Conservation (phyloP, 2,329 filamentous ascomycete species). For the Ciborinia camelliae region DNA sequence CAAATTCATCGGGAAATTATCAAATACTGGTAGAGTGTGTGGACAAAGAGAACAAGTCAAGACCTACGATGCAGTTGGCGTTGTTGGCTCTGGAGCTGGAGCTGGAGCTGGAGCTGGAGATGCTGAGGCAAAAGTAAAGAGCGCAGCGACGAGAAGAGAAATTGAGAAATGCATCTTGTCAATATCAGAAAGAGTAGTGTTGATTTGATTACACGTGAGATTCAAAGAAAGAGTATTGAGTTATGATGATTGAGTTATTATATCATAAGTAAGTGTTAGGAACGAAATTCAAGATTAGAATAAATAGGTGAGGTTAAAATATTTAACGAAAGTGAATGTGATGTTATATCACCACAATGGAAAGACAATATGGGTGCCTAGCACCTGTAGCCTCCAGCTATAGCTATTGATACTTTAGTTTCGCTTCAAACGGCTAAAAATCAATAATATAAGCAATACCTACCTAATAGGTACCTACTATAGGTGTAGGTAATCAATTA, state of each 20-base stretch:
- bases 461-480: too few relatives aligned
- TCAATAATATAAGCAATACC: too few relatives aligned
- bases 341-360: not conserved
- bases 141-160: slow-evolving; percentile 7
- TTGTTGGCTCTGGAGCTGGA: slow-evolving; percentile 12
- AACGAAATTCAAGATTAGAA: not conserved
- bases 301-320: not conserved
- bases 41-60: not conserved
- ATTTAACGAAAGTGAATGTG: not conserved
- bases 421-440: not conserved
- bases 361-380: slow-evolving; percentile 6
- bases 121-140: slow-evolving; percentile 14
- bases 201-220: not conserved
- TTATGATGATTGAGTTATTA: not conserved
- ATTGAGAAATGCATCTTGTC: slow-evolving; percentile 12
- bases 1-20: not conserved
- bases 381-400: too few relatives aligned
- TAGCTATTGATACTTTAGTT: too few relatives aligned
- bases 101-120: slow-evolving; percentile 17
- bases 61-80: slow-evolving; percentile 16
- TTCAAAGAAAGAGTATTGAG: not conserved
- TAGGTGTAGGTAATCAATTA: too few relatives aligned
- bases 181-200: not conserved
- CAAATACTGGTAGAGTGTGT: not conserved
- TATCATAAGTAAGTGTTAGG: not conserved